phyloP scores from a whole-genome alignment of 2,329 filamentous ascomycete species.

The Aspergillus jensenii region DNA sequence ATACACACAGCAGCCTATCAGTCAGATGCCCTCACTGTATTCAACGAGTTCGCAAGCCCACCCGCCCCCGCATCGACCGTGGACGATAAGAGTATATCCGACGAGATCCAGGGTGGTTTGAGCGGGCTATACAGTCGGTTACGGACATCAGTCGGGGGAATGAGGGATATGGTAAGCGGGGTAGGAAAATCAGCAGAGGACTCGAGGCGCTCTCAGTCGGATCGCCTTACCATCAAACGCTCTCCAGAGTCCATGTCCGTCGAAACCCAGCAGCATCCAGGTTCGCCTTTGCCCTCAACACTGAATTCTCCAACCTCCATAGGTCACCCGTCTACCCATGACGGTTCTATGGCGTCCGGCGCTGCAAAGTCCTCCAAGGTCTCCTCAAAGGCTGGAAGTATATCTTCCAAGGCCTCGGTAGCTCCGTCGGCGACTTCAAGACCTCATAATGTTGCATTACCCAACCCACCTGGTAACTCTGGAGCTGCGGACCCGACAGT shows the following conservation, averaged over 20 bases:
- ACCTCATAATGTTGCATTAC: conserved; percentile 37
- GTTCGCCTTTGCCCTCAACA: conserved; percentile 38
- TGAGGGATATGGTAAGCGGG: conserved; percentile 53
- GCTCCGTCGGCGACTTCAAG: conserved; percentile 38
- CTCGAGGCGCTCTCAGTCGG: conserved; percentile 28
- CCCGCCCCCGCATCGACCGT: conserved; percentile 62
- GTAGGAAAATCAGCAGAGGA: conserved; percentile 32
- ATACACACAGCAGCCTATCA: conserved; percentile 89
- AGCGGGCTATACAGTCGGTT: conserved; percentile 87
- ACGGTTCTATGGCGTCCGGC: conserved; percentile 22
- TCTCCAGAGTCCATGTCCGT: conserved; percentile 22
- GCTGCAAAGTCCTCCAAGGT: conserved; percentile 36
- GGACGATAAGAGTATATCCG: conserved; percentile 69
- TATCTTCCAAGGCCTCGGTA: conserved; percentile 44
- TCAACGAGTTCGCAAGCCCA: conserved; percentile 77
- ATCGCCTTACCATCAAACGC: conserved; percentile 27
- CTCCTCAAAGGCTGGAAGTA: conserved; percentile 43
- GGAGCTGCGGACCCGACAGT: conserved; percentile 45
- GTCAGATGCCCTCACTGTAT: conserved; percentile 81
- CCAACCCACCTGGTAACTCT: conserved; percentile 32
- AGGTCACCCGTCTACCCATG: conserved; percentile 31
- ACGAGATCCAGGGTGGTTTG: conserved; percentile 79
- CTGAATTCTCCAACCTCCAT: conserved; percentile 37
- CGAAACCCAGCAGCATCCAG: conserved; percentile 27
- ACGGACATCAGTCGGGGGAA: conserved; percentile 74